Evolutionary conservation across 805 yeast species (phyloP).

Genomic region (Kazachstania bromeliacearum): DNA sequence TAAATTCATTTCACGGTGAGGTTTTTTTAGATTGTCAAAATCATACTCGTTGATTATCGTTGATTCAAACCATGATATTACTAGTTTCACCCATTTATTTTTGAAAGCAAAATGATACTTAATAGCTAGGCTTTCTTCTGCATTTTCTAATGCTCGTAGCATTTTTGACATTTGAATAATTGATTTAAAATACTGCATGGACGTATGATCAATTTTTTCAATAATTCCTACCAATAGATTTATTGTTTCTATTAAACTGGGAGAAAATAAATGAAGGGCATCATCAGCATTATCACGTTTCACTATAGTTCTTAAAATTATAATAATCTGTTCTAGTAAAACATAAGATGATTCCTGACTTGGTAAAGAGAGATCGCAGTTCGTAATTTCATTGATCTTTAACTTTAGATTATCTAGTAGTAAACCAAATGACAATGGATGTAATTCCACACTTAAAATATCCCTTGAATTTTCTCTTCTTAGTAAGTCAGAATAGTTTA

Average conservation of each 20-base stretch:
- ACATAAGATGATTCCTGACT: conserved; percentile 19
- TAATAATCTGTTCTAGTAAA: conserved; percentile 39
- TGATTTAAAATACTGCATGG: conserved; percentile 17
- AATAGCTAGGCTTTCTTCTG: conserved; percentile 17
- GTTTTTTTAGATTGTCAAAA: conserved; percentile 16
- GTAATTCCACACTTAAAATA: conserved; percentile 51
- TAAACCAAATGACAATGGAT: conserved; percentile 42
- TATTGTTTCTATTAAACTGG: conserved; percentile 27
- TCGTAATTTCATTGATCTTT: conserved; percentile 25
- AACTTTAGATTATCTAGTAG: conserved; percentile 36
- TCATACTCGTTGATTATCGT: conserved; percentile 35
- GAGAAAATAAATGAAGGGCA: conserved; percentile 23
- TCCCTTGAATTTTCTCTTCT: conserved; percentile 63
- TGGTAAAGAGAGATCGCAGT: conserved; percentile 8
- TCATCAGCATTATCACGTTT: conserved; percentile 21
- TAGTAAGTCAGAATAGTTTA: conserved; percentile 38
- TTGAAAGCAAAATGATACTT: conserved; percentile 39
- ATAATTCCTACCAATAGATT: conserved; percentile 17
- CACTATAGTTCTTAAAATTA: conserved; percentile 34
- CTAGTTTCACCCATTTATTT: conserved; percentile 37
- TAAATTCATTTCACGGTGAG: conserved; percentile 26
- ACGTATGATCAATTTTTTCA: conserved; percentile 10
- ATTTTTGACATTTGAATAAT: conserved; percentile 24
- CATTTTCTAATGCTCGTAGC: conserved; percentile 16
- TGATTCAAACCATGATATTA: conserved; percentile 43